phyloP scores from a whole-genome alignment of 768 basidiomycete genomes.

The Boletus pseudopeckii region DNA sequence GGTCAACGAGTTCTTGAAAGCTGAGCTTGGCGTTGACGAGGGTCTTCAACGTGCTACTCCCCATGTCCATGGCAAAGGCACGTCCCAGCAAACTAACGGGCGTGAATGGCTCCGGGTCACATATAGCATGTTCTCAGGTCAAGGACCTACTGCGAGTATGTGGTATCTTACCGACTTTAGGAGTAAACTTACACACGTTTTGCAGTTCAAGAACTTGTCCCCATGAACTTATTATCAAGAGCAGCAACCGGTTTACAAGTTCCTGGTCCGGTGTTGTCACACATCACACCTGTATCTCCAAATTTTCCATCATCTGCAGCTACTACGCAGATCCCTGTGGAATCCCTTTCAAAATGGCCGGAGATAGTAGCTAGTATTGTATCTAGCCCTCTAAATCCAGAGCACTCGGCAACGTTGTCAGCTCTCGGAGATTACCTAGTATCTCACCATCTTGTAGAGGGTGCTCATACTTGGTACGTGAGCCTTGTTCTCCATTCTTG shows the following conservation, averaged over 20 bases:
- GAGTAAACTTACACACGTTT: conserved; percentile 3
- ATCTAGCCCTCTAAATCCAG: conserved; percentile 62
- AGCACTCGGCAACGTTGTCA: conserved; percentile 73
- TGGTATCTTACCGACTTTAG: not conserved
- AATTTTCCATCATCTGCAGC: conserved; percentile 49
- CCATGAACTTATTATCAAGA: conserved; percentile 50
- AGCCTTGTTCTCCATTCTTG: not conserved
- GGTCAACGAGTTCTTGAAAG: conserved; percentile 76
- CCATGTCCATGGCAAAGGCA: conserved; percentile 19
- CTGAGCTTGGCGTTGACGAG: conserved; percentile 58
- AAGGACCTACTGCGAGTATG: conserved; percentile 72
- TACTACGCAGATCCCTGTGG: conserved; percentile 49
- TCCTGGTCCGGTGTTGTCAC: conserved; percentile 30
- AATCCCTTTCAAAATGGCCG: conserved; percentile 74
- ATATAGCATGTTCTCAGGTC: conserved; percentile 82
- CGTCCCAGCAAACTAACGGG: conserved; percentile 39
- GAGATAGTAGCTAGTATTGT: conserved; percentile 84
- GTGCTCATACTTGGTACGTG: conserved; percentile 85
- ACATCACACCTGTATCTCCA: conserved; percentile 60
- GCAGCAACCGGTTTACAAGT: conserved; percentile 38
- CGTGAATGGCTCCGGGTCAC: conserved; percentile 74
- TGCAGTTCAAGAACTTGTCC: conserved; percentile 72
- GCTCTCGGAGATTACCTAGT: conserved; percentile 82
- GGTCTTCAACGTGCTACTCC: conserved; percentile 13
- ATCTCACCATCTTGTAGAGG: conserved; percentile 69